Conservation (phyloP, 768 basidiomycete species). For the Boletellus emodensis region DNA sequence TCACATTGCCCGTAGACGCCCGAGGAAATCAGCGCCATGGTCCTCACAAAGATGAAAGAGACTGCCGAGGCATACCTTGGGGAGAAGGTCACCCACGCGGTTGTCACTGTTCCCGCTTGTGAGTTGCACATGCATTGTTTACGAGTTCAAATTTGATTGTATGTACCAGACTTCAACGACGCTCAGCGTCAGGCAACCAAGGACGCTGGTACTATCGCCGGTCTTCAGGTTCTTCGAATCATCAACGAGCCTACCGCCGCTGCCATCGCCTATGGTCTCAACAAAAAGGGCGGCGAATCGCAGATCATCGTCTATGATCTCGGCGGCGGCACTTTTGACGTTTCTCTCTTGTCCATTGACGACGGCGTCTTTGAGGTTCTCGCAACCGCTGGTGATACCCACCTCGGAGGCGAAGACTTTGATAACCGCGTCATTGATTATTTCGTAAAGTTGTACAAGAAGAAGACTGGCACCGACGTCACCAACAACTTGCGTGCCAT, state of each 20-base stretch:
- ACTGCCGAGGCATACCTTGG: slow-evolving; percentile 98
- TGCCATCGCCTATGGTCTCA: slow-evolving; percentile 96
- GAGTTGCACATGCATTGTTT: slow-evolving; percentile 23
- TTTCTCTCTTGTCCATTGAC: slow-evolving; percentile 91
- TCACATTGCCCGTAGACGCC: slow-evolving; percentile 53
- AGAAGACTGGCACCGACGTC: slow-evolving; percentile 85
- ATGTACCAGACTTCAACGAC: slow-evolving; percentile 91
- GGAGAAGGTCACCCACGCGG: slow-evolving; percentile 93
- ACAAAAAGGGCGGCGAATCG: slow-evolving; percentile 91
- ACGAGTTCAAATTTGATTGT: not conserved
- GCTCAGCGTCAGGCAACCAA: slow-evolving; percentile 99
- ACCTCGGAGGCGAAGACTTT: slow-evolving; percentile 95
- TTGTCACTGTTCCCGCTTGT: slow-evolving; percentile 97
- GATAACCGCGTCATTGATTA: slow-evolving; percentile 91
- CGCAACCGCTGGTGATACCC: slow-evolving; percentile 91
- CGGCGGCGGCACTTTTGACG: slow-evolving; percentile 98
- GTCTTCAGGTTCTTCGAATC: slow-evolving; percentile 92
- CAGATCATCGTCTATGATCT: slow-evolving; percentile 98
- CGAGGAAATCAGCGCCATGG: slow-evolving; percentile 95
- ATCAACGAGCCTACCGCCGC: slow-evolving; percentile 98
- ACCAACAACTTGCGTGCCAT: slow-evolving; percentile 75
- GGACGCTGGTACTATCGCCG: slow-evolving; percentile 93
- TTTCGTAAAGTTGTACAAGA: slow-evolving; percentile 87
- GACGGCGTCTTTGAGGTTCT: slow-evolving; percentile 90
- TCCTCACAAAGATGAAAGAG: slow-evolving; percentile 97